Base-by-base conservation (phyloP, 768 basidiomycete species). In the Naematelia encephala region DNA sequence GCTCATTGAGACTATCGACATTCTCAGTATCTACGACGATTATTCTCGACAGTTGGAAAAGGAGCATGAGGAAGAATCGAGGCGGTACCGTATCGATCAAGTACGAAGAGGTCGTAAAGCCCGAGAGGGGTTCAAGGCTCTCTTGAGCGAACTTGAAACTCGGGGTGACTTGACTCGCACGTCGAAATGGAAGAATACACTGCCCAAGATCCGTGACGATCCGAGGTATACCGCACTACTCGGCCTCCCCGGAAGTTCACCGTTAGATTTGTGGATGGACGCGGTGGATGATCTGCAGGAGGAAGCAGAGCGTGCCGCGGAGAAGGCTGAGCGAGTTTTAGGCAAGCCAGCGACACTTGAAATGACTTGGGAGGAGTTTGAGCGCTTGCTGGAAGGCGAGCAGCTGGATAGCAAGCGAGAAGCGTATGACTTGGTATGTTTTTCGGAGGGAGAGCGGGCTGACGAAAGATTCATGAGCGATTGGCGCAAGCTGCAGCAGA, bases 191-290 rank as follows among this genome's bases (percentile, higher is more conserved):
- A 91, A 91, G 75, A 82, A 87, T 30, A 82, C 91, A 25, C 91
- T 91, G 66, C 86, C 89, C 0, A 78, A 81, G 22, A 86, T 98
- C 79, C 80, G 81, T 5, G 81, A 86, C 29, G 90, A 96, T 70
- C 81, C 83, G 45, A 85, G 90, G n/a, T 99, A 98, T 79, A 81
- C 87, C 44, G 82, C 83, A 60, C 85, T 98, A 77, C 85, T 98
- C 16, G 94, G 96, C 14, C 89, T 88, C 67, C 89, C 90, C 5
- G 96, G 96, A 13, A 94, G 91, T 1, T 92, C 89, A 65, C 93
- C 94, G 0, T 82, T 99, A 27, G 96, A 99, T 69, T 83, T 98
- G 3, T 98, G 96, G 79, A 96, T 92, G 91, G 94, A 98, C 77
- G 74, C 83, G 10, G 87, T 96, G 46, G 96, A 99, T 76, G 82